Percentiles rank a stretch among this genome's conserved stretches.
These are phyloP conservation scores for Maudiozyma pseudohumilis DNA, from an alignment of 805 yeast species.

Conservation along the genomic window DNA sequence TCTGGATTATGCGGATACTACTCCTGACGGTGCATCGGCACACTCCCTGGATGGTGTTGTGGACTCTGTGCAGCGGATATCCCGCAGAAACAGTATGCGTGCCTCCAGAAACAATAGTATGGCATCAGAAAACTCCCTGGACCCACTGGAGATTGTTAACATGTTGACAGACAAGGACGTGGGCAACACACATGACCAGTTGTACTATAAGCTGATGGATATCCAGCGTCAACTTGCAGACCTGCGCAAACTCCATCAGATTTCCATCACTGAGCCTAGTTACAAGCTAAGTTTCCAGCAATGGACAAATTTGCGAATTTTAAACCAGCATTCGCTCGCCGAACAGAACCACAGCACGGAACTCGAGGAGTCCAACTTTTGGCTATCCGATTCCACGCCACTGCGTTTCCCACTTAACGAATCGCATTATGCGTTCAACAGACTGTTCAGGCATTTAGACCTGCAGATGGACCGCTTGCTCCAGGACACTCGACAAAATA, in stretches of 20 bases:
- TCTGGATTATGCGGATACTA: too few relatives aligned
- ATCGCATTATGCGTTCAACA: conserved; percentile 47
- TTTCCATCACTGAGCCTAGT: conserved; percentile 13
- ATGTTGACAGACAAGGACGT: neutral
- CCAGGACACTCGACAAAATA: conserved; percentile 1
- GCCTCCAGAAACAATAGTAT: neutral
- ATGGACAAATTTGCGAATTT: conserved; percentile 14
- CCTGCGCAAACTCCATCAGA: conserved; percentile 14
- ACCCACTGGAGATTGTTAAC: neutral
- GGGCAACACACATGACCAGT: neutral
- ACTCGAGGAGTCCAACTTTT: conserved; percentile 30
- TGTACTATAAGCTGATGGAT: conserved; percentile 5
- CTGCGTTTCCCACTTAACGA: conserved; percentile 60
- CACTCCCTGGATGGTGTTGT: too few relatives aligned
- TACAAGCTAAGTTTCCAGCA: conserved; percentile 16
- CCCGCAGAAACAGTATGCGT: conserved; percentile 1
- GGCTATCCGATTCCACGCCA: conserved; percentile 64
- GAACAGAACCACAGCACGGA: neutral
- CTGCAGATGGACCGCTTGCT: conserved; percentile 6
- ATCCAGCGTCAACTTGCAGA: conserved; percentile 10
- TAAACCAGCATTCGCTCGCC: conserved; percentile 5
- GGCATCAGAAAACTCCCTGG: neutral
- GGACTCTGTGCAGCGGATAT: too few relatives aligned
- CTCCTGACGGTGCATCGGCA: too few relatives aligned
- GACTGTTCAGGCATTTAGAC: conserved; percentile 25